Conservation (phyloP, 108 stramenopile species). For the Cyclotella kingstonii region DNA sequence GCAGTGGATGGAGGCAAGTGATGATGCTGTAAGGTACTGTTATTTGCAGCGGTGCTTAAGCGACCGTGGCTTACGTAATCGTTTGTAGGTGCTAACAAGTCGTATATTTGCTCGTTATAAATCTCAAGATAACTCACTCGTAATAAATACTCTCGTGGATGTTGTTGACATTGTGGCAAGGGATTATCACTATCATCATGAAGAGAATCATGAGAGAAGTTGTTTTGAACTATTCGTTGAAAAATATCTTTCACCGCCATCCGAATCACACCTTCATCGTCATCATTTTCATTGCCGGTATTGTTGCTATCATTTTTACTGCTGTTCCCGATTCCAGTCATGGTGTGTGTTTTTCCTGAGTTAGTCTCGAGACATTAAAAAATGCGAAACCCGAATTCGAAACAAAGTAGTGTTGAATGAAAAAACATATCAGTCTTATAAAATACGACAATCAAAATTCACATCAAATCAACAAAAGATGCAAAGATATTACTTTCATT, state of each 20-base stretch:
- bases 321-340: slow-evolving; percentile 55
- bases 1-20: slow-evolving; percentile 29
- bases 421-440: no score
- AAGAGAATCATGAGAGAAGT: not conserved
- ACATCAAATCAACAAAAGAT: no score
- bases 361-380: slow-evolving; percentile 43
- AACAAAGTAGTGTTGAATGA: no score
- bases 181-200: no score
- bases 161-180: slow-evolving; percentile 19
- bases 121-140: slow-evolving; percentile 93
- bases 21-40: slow-evolving; percentile 16
- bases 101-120: slow-evolving; percentile 93
- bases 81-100: slow-evolving; percentile 61
- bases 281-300: not conserved
- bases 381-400: no score
- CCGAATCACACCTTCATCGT: slow-evolving; percentile 62
- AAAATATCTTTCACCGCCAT: slow-evolving; percentile 69
- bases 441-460: no score
- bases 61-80: no score
- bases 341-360: slow-evolving; percentile 82
- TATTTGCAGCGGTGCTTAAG: not conserved
- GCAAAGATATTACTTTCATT: no score
- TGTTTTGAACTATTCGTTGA: slow-evolving; percentile 47
- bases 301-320: not conserved
- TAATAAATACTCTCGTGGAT: slow-evolving; percentile 66